These are phyloP conservation scores for Speleostelium caveatum DNA, from an alignment of 78 protist species.

Conservation along the genomic window DNA sequence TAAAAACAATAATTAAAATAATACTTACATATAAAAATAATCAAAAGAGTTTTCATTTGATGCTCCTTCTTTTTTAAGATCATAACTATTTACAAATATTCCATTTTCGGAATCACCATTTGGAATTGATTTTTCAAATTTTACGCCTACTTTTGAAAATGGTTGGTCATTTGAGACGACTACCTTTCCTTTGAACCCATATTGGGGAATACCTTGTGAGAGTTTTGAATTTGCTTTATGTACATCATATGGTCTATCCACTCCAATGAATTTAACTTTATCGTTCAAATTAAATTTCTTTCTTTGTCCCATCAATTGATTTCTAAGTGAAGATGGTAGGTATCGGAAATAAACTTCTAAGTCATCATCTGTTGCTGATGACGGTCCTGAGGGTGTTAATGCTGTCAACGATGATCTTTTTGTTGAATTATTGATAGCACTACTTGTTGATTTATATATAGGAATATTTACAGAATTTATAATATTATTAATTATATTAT, in stretches of 20 bases:
- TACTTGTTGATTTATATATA: neutral
- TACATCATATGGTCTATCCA: neutral
- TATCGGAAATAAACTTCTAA: neutral
- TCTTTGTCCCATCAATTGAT: neutral
- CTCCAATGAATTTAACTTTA: neutral
- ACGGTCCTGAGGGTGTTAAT: neutral
- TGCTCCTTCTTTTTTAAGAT: neutral
- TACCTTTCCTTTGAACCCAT: neutral
- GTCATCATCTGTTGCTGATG: neutral
- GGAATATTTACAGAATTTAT: too few species aligned
- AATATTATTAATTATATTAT: too few species aligned
- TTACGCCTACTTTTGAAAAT: neutral
- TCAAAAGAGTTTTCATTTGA: neutral
- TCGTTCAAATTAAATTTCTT: neutral
- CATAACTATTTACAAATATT: neutral
- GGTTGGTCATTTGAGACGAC: neutral
- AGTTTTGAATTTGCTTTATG: neutral
- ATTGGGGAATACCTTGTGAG: neutral
- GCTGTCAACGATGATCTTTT: too few species aligned
- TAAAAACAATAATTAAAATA: too few species aligned
- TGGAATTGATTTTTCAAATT: neutral
- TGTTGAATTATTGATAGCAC: neutral
- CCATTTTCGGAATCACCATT: neutral
- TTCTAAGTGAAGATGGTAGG: neutral
- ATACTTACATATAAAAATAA: too few species aligned